Base-by-base conservation (phyloP, 129 eudicot species). In the Sambucus nigra region DNA sequence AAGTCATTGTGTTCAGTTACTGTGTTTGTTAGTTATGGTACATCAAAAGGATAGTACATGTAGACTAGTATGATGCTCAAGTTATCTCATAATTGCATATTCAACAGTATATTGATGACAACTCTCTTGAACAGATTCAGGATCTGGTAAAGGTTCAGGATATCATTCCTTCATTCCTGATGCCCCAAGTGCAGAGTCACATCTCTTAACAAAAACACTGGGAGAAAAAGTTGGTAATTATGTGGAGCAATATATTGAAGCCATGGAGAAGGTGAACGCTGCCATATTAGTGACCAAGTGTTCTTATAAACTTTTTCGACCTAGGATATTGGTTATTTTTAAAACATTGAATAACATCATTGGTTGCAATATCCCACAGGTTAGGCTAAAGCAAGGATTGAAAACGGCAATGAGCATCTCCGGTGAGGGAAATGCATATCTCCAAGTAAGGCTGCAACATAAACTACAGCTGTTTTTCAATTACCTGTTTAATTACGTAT, bases 371-470 rank as follows among this genome's bases (percentile, higher is more conserved):
- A 59, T 55, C 57, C 10, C 21, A 11, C 26, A 91, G 98, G 95
- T 91, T 45, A 91, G 86, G 67, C 75, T 91, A 59, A 91, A 86
- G 82, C 89, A 81, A 65, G 98, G 98, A 40, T 67, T 86, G 62
- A 82, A 74, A 72, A 61, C 64, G 57, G 99, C 96, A 48, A 82
- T 92, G 99, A 57, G 53, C 26, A 73, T 92, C 20, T 86, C 96
- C 40, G 72, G 91, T 11, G 89, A 79, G 68, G 99, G 99, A 70
- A 92, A 92, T 71, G 92, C 84, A 25, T 92, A 92, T 76, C 77
- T 92, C 57, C 94, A 86, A 69, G 96, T 82, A 72, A 66, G 81
- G 18, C 13, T 40, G 23, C 46, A 46, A 12, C 21, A 21, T 25
- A 29, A 14, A 24, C 28, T 29, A 28, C 22, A 68, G 52, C 52